A percentile compares a stretch with the other conserved stretches of the same genome.
These are phyloP conservation scores for Nicotiana attenuata DNA, from an alignment of 257 asterid species.

Conservation along the genomic window DNA sequence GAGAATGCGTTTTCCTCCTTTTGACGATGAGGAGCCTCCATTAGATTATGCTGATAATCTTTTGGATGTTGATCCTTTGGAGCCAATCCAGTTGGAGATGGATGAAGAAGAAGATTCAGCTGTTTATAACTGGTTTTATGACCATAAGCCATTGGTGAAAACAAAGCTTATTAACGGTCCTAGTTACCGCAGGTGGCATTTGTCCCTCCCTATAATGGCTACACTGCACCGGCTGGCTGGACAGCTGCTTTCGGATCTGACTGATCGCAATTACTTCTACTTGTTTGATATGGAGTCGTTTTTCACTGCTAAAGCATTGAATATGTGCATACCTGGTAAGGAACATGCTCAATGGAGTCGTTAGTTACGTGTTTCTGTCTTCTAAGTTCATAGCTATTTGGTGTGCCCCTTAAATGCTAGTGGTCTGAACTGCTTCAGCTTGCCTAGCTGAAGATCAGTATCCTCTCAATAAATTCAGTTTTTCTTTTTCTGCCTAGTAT, in stretches of 20 bases:
- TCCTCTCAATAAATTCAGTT: background rate
- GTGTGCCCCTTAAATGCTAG: background rate
- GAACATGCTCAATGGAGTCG: background rate
- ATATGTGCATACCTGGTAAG: slow-evolving; percentile 98
- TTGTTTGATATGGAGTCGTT: slow-evolving; percentile 97
- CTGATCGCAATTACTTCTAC: slow-evolving; percentile 88
- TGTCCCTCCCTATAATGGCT: slow-evolving; percentile 97
- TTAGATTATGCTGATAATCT: slow-evolving; percentile 96
- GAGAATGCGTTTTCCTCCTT: slow-evolving; percentile 98
- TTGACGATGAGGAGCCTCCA: slow-evolving; percentile 99
- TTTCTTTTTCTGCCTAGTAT: background rate
- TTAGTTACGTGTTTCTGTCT: background rate
- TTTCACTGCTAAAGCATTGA: slow-evolving; percentile 94
- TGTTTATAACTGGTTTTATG: slow-evolving; percentile 95
- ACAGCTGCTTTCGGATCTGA: slow-evolving; percentile 89
- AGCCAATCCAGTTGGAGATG: slow-evolving; percentile 92
- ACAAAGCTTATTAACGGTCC: slow-evolving; percentile 98
- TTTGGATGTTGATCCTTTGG: slow-evolving; percentile 94
- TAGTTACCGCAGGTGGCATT: slow-evolving; percentile 96
- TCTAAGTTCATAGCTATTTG: background rate
- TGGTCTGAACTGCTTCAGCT: slow-evolving; percentile 1
- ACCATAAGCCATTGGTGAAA: slow-evolving; percentile 94
- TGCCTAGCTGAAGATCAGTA: background rate
- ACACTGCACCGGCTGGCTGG: slow-evolving; percentile 98
- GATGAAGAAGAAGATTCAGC: slow-evolving; percentile 99